phyloP scores from a whole-genome alignment of 2,329 filamentous ascomycete species.

The Phaeosphaeria sp. region DNA sequence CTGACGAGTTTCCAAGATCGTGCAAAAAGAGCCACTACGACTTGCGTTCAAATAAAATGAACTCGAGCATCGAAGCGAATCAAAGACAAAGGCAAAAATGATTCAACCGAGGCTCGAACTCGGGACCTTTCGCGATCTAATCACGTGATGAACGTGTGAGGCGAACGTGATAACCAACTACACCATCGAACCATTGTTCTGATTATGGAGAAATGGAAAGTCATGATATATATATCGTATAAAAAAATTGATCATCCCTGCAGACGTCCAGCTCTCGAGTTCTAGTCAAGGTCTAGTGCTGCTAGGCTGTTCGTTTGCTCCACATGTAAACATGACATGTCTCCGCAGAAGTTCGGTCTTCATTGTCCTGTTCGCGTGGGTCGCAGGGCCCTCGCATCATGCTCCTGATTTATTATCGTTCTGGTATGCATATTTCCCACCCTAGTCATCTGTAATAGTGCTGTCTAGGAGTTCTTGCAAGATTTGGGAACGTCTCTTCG shows the following conservation, averaged over 20 bases:
- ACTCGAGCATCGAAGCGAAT: too few relatives aligned
- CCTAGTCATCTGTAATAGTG: neutral
- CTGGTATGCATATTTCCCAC: neutral
- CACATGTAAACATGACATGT: too few relatives aligned
- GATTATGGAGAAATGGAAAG: neutral
- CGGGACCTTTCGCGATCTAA: slow-evolving; percentile 28
- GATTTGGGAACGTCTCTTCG: neutral
- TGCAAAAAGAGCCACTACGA: too few relatives aligned
- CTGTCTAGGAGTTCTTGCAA: neutral
- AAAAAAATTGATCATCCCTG: neutral
- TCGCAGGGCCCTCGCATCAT: too few relatives aligned
- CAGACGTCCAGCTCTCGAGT: too few relatives aligned
- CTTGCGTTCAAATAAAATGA: too few relatives aligned
- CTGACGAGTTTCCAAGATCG: too few relatives aligned
- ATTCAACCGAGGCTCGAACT: slow-evolving; percentile 34
- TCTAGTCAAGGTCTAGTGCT: too few relatives aligned
- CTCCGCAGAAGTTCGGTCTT: too few relatives aligned
- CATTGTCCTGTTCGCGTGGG: too few relatives aligned
- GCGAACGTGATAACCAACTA: slow-evolving; percentile 39
- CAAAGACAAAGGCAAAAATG: too few relatives aligned
- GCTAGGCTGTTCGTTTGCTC: too few relatives aligned
- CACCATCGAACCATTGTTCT: slow-evolving; percentile 25
- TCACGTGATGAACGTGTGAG: slow-evolving; percentile 19
- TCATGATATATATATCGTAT: neutral
- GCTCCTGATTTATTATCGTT: neutral